phyloP scores from a whole-genome alignment of 257 asterid genomes.

The Misopates orontium region DNA sequence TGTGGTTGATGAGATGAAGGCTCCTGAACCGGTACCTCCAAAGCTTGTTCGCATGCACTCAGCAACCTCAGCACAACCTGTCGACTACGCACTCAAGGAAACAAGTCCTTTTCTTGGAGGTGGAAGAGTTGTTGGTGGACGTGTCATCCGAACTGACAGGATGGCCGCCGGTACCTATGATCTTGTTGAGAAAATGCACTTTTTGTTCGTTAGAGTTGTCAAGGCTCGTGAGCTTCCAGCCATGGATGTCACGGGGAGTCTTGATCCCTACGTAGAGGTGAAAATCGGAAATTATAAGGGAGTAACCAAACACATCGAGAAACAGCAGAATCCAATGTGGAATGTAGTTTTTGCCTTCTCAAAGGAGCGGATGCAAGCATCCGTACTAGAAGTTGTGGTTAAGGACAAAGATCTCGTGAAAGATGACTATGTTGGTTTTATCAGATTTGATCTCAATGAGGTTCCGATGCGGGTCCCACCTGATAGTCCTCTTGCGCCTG shows the following conservation, averaged over 20 bases:
- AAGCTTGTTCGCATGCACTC: constrained; percentile 72
- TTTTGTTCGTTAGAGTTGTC: constrained; percentile 81
- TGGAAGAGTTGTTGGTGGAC: constrained; percentile 82
- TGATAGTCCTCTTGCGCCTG: constrained; percentile 92
- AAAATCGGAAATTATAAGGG: constrained; percentile 79
- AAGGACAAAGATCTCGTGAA: constrained; percentile 83
- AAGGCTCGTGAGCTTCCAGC: constrained; percentile 92
- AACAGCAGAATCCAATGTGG: constrained; percentile 77
- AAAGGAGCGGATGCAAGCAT: constrained; percentile 84
- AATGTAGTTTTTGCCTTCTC: constrained; percentile 89
- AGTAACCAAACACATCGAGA: constrained; percentile 77
- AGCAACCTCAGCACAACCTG: constrained; percentile 63
- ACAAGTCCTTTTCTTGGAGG: constrained; percentile 94
- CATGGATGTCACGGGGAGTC: constrained; percentile 83
- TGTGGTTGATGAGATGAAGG: constrained; percentile 69
- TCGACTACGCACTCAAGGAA: constrained; percentile 79
- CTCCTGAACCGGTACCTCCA: constrained; percentile 64
- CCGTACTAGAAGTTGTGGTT: constrained; percentile 75
- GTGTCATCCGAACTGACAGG: constrained; percentile 65
- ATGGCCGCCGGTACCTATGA: constrained; percentile 64
- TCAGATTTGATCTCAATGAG: constrained; percentile 77
- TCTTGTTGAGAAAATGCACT: constrained; percentile 92
- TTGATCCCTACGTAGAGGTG: constrained; percentile 85
- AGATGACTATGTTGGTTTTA: constrained; percentile 76
- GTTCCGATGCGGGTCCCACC: constrained; percentile 90